Base-by-base conservation (phyloP, 2,329 filamentous ascomycete genomes). In the Aulographum hederae region DNA sequence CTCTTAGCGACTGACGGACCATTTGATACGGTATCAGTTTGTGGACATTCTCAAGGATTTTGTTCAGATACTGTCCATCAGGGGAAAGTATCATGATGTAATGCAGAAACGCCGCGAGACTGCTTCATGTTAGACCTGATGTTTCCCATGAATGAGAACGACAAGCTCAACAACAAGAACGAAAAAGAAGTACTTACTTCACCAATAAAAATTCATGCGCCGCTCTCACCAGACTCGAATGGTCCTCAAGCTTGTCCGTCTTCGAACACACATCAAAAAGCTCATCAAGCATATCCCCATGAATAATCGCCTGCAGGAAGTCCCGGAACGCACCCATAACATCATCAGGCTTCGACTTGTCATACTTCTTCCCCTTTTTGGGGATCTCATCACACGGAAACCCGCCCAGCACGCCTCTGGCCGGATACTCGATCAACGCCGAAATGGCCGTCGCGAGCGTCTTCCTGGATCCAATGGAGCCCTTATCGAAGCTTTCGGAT, bases 401-500 rank as follows among this genome's bases (percentile, higher is more conserved):
- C 0, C 77, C 78, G 1, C 69, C 75, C 11, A 82, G 52, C 20
- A 68, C 59, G 5, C 74, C 79, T 37, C 78, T 58, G 1, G 69
- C 70, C 10, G 78, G 56, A 45, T 73, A 71, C 52, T 84, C 79
- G 33, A 80, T 60, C 34, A 85, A 51, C 5, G 70, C 68, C 21
- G 75, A 76, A 6, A 73, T 63, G 0, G 74, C 78, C 5, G 79
- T 81, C 0, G 78, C 69, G 30, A 86, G 53, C 14, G 75, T 78
- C 54, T 82, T 84, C 32, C 79, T 63, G 36, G 73, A 72, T 1
- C 79, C 79, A 40, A 86, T 54, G 0, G 70, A 63, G 11, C 76
- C 78, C 51, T 82, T 82, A 48, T 86, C 79, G 44, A 84, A 86
- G 47, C 76, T 82, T 50, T 86, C 79, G 1, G 76, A 82, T 19